Evolutionary conservation across 768 basidiomycete genomes (phyloP), one percentile per base, ranked within the genome.

Genomic region (Suillus tomentosus): DNA sequence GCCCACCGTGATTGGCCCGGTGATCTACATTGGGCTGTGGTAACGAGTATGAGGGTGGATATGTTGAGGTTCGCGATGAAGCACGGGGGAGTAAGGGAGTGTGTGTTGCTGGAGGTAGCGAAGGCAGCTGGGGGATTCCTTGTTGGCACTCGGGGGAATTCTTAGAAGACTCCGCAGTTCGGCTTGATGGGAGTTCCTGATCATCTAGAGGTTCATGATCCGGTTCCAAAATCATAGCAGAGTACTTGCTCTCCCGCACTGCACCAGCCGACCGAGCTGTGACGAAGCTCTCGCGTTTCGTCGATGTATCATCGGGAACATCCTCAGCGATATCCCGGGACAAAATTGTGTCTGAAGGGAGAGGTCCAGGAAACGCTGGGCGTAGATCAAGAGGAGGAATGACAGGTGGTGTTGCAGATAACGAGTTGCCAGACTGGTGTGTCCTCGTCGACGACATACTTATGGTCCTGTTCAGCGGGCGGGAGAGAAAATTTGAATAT

Each of bases 391-490:
- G 74, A 5, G 87, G 84, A 4, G 87, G 85, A 47, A 90, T 85
- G 22, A 74, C 76, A 1, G 87, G 86, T 4, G 76, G 79, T 24
- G 78, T 69, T 64, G 73, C 70, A 66, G 72, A 67, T 65, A 19
- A 42, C 17, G 80, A 82, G 15, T 69, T 69, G 15, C 77, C 76
- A 5, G 86, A 85, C 42, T 79, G 73, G 62, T 87, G 83, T 1
- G 85, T 87, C 51, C 81, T 81, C 17, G 86, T 86, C 2, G 89
- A 90, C 1, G 82, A 84, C 64, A 88, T 81, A 31, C 87, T 89
- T 50, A 83, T 78, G 6, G 89, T 87, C 40, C 89, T 80, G 69
- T 89, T 91, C 63, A 90, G 74, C 14, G 84, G 86, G 3, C 90
- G 84, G 7, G 83, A 80, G 53, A 91, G 78, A 70, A 91, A 91